Base-by-base conservation (phyloP, 1,284 basidiomycete species). In the Papiliotrema flavescens region DNA sequence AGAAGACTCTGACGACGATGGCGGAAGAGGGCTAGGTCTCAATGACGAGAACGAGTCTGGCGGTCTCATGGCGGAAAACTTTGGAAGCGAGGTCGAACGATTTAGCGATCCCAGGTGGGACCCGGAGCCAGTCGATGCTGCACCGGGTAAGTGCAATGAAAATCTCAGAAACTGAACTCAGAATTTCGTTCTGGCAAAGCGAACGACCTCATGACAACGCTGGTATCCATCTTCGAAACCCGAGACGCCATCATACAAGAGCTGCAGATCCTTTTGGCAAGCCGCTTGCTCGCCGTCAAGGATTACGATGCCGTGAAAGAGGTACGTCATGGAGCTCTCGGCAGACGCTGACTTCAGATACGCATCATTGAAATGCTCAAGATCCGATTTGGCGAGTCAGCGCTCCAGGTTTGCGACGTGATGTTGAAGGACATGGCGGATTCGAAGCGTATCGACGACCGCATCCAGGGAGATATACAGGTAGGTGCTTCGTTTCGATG, bases 381-480 rank as follows among this genome's bases (percentile, higher is more conserved):
- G 79, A 83, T 92, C 51, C 85, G 93, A 3, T 97, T 97, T 65
- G 93, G 93, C 20, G 93, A 97, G 68, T 82, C 85, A 1, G 86
- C 90, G 0, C 74, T 97, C 57, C 90, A 93, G 70, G 87, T 91
- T 1, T 95, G 92, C 79, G 93, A 97, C 70, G 91, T 97, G 55
- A 97, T 97, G 93, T 78, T 97, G 67, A 88, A 86, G 67, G 93
- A 97, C 73, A 88, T 97, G 84, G 87, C 89, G 6, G 92, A 96
- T 71, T 95, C 93, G 40, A 88, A 86, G 64, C 83, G 90, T 39
- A 89, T 87, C 49, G 88, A 97, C 70, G 83, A 84, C 26, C 86
- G 88, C 71, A 84, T 96, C 4, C 90, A 94, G 65, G 81, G 85
- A 0, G 84, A 88, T 65, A 81, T 81, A 49, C 56, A 78, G 46